Base-by-base conservation (phyloP, 148 eudicot genomes). In the Camellia lanceoleosa region DNA sequence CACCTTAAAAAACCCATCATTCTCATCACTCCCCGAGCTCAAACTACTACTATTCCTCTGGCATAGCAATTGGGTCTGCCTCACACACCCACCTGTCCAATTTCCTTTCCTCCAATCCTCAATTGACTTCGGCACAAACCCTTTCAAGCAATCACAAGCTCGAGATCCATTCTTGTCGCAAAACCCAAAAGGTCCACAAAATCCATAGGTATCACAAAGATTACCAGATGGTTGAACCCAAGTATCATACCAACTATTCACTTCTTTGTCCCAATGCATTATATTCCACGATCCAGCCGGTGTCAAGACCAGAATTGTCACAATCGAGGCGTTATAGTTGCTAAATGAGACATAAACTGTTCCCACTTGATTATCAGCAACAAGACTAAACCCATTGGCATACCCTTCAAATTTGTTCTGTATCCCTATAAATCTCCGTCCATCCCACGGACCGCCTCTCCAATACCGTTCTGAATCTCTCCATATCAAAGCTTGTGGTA, bases 1-100 rank as follows among this genome's bases (percentile, higher is more conserved):
- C 11, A 88, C 0, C 79, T 71, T 86, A 71, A 49, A 30, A 78
- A 89, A 88, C 55, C 83, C 89, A 55, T 92, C 94, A 65, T 51
- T 64, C 73, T 81, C 58, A 42, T 2, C 47, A 78, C 23, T 67
- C 2, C 52, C 41, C 18, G 19, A 43, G 44, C 5, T 52, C 47
- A 52, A 68, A 2, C 44, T 47, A 12, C 73, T 72, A 20, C 11
- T 55, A 38, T 79, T 79, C 41, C 55, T 85, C 18, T 66, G 74
- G 75, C 92, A 91, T 58, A 69, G 74, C 80, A 89, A 59, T 8
- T 61, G 64, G 12, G 74, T 68, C 10, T 13, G 64, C 54, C 82
- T 71, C 49, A 47, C 51, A 62, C 82, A 79, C 15, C 82, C 82
- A 44, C 71, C 61, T 12, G 47, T 71, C 44, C 55, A 79, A 46